Percentiles rank a stretch among this genome's conserved stretches.
Conservation (phyloP, 306 rosid genomes). For the Trifolium fragiferum region DNA sequence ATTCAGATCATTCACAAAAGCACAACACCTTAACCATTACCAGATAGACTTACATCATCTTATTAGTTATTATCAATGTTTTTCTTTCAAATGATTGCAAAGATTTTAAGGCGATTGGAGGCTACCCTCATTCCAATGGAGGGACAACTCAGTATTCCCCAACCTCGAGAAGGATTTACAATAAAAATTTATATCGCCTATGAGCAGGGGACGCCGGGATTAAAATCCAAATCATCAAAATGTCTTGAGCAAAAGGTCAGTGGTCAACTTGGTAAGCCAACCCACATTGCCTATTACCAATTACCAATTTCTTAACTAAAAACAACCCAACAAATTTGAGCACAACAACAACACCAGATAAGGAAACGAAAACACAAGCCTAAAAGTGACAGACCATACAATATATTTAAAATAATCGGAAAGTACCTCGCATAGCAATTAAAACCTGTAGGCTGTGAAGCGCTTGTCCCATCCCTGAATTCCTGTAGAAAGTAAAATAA, state of each 20-base stretch:
- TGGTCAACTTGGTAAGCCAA: slow-evolving; percentile 1
- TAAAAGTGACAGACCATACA: neutral
- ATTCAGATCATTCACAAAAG: slow-evolving; percentile 5
- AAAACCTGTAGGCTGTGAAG: slow-evolving; percentile 83
- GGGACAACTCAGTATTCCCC: neutral
- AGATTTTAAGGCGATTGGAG: neutral
- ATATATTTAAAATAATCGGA: slow-evolving; percentile 10
- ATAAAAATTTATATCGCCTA: neutral
- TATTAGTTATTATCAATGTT: slow-evolving; percentile 18
- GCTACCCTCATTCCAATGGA: slow-evolving; percentile 13
- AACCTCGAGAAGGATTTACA: neutral
- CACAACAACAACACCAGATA: neutral
- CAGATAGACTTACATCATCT: neutral
- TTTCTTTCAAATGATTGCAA: neutral
- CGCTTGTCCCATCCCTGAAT: slow-evolving; percentile 86
- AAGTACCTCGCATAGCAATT: slow-evolving; percentile 81
- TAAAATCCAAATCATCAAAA: slow-evolving; percentile 12
- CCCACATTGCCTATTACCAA: neutral
- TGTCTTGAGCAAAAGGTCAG: neutral
- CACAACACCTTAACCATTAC: slow-evolving; percentile 3
- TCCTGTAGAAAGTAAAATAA: slow-evolving; percentile 61
- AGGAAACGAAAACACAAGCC: slow-evolving; percentile 28
- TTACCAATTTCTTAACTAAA: slow-evolving; percentile 2
- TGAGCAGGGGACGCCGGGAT: neutral
- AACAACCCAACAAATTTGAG: neutral